Conservation (phyloP, 805 yeast species). For the Saccharomycopsis capsularis region DNA sequence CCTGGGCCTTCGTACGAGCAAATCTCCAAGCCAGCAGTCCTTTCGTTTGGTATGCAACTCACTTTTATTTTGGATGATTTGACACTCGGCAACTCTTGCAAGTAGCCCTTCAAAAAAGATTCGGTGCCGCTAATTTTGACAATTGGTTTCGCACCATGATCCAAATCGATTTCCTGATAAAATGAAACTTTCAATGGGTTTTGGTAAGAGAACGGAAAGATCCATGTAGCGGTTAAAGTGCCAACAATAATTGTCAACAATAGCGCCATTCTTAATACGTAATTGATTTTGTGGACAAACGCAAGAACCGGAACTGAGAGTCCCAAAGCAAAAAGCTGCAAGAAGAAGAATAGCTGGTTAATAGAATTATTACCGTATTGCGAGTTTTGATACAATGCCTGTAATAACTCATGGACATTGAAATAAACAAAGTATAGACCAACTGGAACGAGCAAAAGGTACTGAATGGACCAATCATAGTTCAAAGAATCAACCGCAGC, state of each 20-base stretch:
- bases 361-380: slow-evolving; percentile 55
- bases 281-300: slow-evolving; percentile 61
- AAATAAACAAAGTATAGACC: slow-evolving; percentile 48
- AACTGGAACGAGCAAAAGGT: slow-evolving; percentile 58
- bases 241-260: slow-evolving; percentile 34
- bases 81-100: slow-evolving; percentile 60
- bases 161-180: slow-evolving; percentile 52
- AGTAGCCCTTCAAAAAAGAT: slow-evolving; percentile 39
- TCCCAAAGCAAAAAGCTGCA: slow-evolving; percentile 32
- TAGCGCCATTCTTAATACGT: slow-evolving; percentile 38
- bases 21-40: slow-evolving; percentile 41
- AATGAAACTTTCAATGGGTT: slow-evolving; percentile 71
- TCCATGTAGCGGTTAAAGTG: slow-evolving; percentile 32
- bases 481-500: slow-evolving; percentile 35
- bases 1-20: slow-evolving; percentile 48
- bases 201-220: slow-evolving; percentile 51
- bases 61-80: slow-evolving; percentile 31
- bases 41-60: slow-evolving; percentile 28
- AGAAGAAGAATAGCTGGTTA: slow-evolving; percentile 30
- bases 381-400: slow-evolving; percentile 62
- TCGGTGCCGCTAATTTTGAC: slow-evolving; percentile 47
- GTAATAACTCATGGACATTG: slow-evolving; percentile 45
- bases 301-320: slow-evolving; percentile 53
- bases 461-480: slow-evolving; percentile 81
- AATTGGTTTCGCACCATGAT: slow-evolving; percentile 27